Evolutionary conservation across 1,284 basidiomycete genomes (phyloP), one percentile per base, ranked within the genome.

Genomic region (Apiotrichum porosum): DNA sequence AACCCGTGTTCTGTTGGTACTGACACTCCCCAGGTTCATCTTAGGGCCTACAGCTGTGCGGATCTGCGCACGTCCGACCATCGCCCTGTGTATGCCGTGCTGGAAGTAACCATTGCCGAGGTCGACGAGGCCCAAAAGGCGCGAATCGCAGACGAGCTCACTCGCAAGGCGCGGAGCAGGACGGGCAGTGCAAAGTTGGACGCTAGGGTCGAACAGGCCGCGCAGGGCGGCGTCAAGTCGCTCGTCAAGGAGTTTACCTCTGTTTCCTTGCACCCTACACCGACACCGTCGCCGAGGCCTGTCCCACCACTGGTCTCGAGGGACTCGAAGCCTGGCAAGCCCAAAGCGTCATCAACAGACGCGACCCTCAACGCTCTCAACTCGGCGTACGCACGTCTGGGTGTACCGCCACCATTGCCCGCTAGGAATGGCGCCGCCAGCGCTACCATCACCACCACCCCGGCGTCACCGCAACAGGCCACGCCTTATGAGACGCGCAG

Each of bases 41-140:
- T 68, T 23, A 58, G 66, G 30, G 58, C 61, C 3, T 81, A 81
- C 54, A 52, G 65, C 24, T 68, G 90, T 48, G 86, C 89, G 17
- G 88, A 94, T 58, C 75, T 98, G 52, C 80, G 78, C 63, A 83
- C 86, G 2, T 97, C 92, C 10, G 95, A 99, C 74, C 95, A 99
- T 69, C 83, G 87, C 60, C 95, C 95, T 62, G 93, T 98, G 1
- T 94, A 87, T 61, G 89, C 84, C 2, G 73, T 87, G 6, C 91
- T 97, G 72, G 78, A 81, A 42, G 83, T 83, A 0, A 81, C 84
- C 42, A 82, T 94, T 23, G 80, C 86, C 38, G 79, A 86, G 22
- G 79, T 97, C 32, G 90, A 98, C 66, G 73, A 81, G 19, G 77
- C 75, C 6, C 92, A 88, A 69, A 83, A 83, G 45, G 79, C 81